Evolutionary conservation across 257 asterid genomes (phyloP).

Genomic region (Cruciata laevipes): DNA sequence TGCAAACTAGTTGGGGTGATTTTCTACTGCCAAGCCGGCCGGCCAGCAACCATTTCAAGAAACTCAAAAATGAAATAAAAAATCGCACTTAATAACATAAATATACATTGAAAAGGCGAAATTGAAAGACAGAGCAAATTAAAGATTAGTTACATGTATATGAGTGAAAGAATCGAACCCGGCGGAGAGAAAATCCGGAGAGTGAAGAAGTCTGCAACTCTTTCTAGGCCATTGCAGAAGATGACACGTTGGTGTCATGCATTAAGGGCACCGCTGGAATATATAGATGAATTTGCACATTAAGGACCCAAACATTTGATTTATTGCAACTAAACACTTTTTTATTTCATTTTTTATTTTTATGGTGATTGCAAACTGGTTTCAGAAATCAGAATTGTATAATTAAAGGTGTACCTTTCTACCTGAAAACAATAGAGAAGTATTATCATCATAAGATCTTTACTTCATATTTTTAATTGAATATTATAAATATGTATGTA

Average conservation of each 20-base stretch:
- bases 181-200: background rate
- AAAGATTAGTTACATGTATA: too few relatives aligned
- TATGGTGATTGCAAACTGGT: too few relatives aligned
- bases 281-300: background rate
- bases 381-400: too few relatives aligned
- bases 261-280: background rate
- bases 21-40: background rate
- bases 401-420: too few relatives aligned
- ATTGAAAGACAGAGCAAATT: too few relatives aligned
- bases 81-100: background rate
- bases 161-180: background rate
- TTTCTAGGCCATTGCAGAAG: background rate
- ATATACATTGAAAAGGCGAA: background rate
- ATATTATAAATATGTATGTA: too few relatives aligned
- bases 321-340: background rate
- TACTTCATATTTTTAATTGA: too few relatives aligned
- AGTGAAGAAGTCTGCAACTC: background rate
- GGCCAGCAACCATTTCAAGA: background rate
- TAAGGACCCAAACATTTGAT: background rate
- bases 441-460: too few relatives aligned
- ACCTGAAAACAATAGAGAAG: too few relatives aligned
- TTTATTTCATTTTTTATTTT: too few relatives aligned
- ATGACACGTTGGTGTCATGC: constrained; percentile 8
- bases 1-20: background rate
- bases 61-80: background rate